Percentiles rank a stretch among this genome's conserved stretches.
These are phyloP conservation scores for Benincasa hispida DNA, from an alignment of 306 rosid species.

Conservation along the genomic window DNA sequence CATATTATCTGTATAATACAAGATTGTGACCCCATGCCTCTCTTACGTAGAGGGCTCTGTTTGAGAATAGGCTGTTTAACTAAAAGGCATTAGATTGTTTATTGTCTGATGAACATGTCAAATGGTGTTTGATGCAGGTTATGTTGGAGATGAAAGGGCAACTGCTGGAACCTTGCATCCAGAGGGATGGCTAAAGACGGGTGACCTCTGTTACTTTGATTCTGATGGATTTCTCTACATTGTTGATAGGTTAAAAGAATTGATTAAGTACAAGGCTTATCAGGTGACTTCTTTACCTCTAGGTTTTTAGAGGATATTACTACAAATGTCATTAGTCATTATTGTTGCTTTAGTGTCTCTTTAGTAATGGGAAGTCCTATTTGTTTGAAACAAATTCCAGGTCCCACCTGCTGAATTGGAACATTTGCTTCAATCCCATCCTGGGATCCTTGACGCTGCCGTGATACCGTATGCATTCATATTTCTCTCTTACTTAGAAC, in stretches of 20 bases:
- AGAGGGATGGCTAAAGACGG: slow-evolving; percentile 90
- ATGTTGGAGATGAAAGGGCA: slow-evolving; percentile 71
- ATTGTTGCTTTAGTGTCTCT: background rate
- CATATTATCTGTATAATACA: background rate
- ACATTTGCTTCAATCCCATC: slow-evolving; percentile 50
- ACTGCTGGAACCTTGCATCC: slow-evolving; percentile 67
- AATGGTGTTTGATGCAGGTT: slow-evolving; percentile 34
- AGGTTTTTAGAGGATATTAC: background rate
- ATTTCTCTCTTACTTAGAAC: background rate
- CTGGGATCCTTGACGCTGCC: slow-evolving; percentile 72
- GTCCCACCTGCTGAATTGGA: slow-evolving; percentile 94
- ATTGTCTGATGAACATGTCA: background rate
- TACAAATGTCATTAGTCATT: background rate
- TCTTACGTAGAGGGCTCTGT: background rate
- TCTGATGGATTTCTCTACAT: slow-evolving; percentile 66
- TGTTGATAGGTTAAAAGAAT: slow-evolving; percentile 79
- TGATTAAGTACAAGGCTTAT: slow-evolving; percentile 89
- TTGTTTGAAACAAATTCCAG: slow-evolving; percentile 29
- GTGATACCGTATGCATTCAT: slow-evolving; percentile 66
- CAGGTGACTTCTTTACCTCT: slow-evolving; percentile 38
- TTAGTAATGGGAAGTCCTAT: background rate
- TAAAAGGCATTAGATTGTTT: background rate
- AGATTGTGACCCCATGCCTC: background rate
- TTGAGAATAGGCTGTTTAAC: background rate
- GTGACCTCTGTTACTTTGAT: slow-evolving; percentile 90